phyloP scores from a whole-genome alignment of 345 rosid genomes.

The Syzygium oleosum region DNA sequence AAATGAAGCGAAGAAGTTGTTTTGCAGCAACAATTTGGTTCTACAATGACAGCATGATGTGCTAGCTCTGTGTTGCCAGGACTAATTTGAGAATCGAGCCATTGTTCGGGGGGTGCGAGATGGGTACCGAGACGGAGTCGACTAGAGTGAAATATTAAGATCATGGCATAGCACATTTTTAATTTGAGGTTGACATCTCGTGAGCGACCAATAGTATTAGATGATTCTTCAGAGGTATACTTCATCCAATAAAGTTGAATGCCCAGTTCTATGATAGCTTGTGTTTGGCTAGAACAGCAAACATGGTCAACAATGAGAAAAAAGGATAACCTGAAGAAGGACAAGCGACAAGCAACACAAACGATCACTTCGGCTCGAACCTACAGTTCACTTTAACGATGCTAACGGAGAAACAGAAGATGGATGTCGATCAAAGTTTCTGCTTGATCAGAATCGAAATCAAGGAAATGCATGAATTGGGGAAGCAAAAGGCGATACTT shows the following conservation, averaged over 20 bases:
- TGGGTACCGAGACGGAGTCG: neutral
- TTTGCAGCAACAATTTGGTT: neutral
- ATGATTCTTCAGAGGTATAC: neutral
- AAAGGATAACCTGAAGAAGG: neutral
- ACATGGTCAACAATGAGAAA: neutral
- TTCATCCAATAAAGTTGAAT: neutral
- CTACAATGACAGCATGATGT: neutral
- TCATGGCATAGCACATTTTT: rapidly evolving
- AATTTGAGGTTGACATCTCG: neutral
- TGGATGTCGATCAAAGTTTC: neutral
- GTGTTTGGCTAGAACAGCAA: neutral
- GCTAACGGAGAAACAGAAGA: neutral
- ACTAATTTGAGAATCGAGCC: neutral
- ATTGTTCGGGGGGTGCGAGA: neutral
- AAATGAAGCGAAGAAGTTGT: neutral
- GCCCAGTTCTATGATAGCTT: neutral
- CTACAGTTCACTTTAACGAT: slow-evolving; percentile 49
- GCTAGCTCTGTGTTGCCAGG: neutral
- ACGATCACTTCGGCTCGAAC: slow-evolving; percentile 13
- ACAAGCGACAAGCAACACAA: neutral
- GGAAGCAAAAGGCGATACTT: neutral
- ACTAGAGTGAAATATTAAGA: neutral
- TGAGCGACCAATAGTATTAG: rapidly evolving
- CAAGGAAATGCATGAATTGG: neutral
- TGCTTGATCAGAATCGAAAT: neutral